Base-by-base conservation (phyloP, 2,329 filamentous ascomycete species). In the Diaporthe australafricana region DNA sequence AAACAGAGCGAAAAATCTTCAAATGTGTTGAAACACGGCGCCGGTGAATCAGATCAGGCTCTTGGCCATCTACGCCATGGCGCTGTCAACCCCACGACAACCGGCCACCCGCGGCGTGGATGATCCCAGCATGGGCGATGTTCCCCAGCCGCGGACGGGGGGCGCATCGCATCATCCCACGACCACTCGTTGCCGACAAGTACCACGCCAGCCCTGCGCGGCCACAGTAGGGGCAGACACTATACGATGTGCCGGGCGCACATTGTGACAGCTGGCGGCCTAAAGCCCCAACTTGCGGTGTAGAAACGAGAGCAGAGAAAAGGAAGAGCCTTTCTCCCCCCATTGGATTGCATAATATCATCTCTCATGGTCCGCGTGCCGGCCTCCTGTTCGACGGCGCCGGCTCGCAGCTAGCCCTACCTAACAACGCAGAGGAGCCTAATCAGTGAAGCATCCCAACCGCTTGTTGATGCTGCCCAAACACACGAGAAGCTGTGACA, bases 1-100 rank as follows among this genome's bases (percentile, higher is more conserved):
- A 8, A 52, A 25, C n/a, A 35, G 27, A 22, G 27, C 27, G 27
- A 48, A 50, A 38, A 50, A 17, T 38, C 30, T 65, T 25, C 30
- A 38, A 35, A 25, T 27, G 45, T 65, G 45, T 65, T 50, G 60
- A 65, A 65, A 65, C 60, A n/a, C 60, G 45, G 45, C 45, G 60
- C 60, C 60, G 60, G 60, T 65, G 45, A 65, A 65, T 65, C 60
- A 65, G 60, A 50, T 65, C 60, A 65, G 60, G 20, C 60, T 65
- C 60, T 65, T 45, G 60, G 42, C 60, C 60, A 65, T 65, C 42
- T 27, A 63, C 42, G 60, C 60, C 60, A 63, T 63, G 60, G 45
- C 60, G 60, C 60, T 65, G 60, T 65, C 60, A 65, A 65, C 60
- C 45, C 60, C 60, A 65, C 60, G 60, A 65, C 60, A 50, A 50